These are phyloP conservation scores for Cladorrhinum sp. DNA, from an alignment of 2,329 filamentous ascomycete genomes.

Conservation along the genomic window DNA sequence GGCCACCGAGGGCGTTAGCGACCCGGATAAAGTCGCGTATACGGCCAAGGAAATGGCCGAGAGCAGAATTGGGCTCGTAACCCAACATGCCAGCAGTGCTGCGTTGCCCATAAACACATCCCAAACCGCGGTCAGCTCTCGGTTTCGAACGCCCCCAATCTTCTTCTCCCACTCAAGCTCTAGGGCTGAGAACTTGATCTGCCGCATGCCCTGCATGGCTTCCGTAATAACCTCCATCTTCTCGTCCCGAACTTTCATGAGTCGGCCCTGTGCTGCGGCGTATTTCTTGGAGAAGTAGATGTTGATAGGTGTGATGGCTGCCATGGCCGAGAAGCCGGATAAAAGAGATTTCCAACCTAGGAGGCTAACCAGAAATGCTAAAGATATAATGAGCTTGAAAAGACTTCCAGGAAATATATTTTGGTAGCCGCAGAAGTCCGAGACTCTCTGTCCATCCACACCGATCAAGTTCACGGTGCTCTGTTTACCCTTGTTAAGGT, in stretches of 20 bases:
- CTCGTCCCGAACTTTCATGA: conserved; percentile 74
- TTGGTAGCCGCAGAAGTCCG: conserved; percentile 64
- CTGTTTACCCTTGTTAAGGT: conserved; percentile 57
- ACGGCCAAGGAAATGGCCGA: conserved; percentile 67
- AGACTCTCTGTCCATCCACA: conserved; percentile 68
- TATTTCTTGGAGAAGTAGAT: conserved; percentile 64
- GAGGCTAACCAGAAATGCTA: conserved; percentile 64
- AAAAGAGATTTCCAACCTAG: conserved; percentile 71
- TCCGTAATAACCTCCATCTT: conserved; percentile 75
- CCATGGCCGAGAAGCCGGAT: conserved; percentile 62
- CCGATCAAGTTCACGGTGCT: conserved; percentile 74
- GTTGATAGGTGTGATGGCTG: conserved; percentile 65
- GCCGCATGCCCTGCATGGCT: conserved; percentile 72
- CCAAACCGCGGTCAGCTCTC: conserved; percentile 66
- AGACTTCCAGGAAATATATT: conserved; percentile 61
- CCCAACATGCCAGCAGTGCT: conserved; percentile 64
- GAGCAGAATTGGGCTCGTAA: conserved; percentile 69
- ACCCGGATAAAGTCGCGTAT: conserved; percentile 62
- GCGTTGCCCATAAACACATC: conserved; percentile 62
- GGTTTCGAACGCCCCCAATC: conserved; percentile 61
- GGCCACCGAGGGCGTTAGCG: conserved; percentile 67
- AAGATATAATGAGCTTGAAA: conserved; percentile 62
- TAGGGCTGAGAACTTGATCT: conserved; percentile 79
- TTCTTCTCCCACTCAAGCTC: conserved; percentile 74
- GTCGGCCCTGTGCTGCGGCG: conserved; percentile 58